Percentiles rank a stretch among this genome's conserved stretches.
Evolutionary conservation across 495 filamentous ascomycete genomes (phyloP).

Genomic region (Hypoxylon intermedium): DNA sequence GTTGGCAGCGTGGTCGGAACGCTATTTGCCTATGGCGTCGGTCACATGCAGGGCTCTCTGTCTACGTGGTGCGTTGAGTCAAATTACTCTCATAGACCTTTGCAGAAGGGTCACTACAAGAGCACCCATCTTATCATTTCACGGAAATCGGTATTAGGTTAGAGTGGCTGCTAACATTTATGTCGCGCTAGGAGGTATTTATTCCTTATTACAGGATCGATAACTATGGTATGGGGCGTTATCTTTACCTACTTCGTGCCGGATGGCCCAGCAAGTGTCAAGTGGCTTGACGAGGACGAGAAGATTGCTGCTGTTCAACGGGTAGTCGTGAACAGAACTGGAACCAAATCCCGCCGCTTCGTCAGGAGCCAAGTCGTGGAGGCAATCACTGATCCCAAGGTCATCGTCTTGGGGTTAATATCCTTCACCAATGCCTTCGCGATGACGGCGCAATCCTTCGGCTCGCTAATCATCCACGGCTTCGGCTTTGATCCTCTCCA

Average conservation of each 20-base stretch:
- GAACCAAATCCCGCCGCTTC: conserved; percentile 40
- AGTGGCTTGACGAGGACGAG: conserved; percentile 43
- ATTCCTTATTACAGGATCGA: conserved; percentile 52
- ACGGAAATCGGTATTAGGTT: neutral
- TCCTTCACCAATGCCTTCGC: conserved; percentile 41
- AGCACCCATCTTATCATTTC: neutral
- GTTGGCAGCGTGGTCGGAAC: conserved; percentile 42
- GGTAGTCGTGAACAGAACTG: conserved; percentile 42
- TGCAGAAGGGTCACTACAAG: neutral
- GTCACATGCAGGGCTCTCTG: conserved; percentile 34
- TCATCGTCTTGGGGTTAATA: conserved; percentile 38
- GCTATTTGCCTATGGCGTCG: conserved; percentile 35
- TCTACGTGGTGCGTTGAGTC: conserved; percentile 40
- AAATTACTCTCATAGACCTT: neutral
- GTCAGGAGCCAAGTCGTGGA: conserved; percentile 41
- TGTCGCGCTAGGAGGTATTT: conserved; percentile 41
- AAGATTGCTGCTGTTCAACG: conserved; percentile 38
- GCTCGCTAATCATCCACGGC: conserved; percentile 62
- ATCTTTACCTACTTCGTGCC: conserved; percentile 62
- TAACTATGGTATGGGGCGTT: conserved; percentile 59
- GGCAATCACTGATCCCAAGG: conserved; percentile 39
- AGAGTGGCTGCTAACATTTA: neutral
- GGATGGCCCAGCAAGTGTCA: conserved; percentile 55
- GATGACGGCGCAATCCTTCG: conserved; percentile 49
- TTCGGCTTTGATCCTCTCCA: conserved; percentile 64